phyloP scores from a whole-genome alignment of 2,329 filamentous ascomycete species.

The Neoscytalidium dimidiatum region DNA sequence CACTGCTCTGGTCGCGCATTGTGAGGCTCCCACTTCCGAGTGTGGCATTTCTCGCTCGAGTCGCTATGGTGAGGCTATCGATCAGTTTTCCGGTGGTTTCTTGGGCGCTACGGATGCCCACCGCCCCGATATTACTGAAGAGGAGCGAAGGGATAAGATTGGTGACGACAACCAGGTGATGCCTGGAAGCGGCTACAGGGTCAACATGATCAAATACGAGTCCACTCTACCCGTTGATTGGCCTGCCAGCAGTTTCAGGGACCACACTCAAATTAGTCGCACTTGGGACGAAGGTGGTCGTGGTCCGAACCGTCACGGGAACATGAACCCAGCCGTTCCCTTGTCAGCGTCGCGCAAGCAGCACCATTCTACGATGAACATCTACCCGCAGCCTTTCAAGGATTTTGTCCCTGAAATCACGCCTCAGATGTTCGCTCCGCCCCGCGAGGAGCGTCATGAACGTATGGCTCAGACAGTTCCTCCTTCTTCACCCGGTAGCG shows the following conservation, averaged over 20 bases:
- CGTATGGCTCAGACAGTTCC: too few species aligned
- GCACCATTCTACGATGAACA: conserved; percentile 1
- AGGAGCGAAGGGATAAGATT: not conserved
- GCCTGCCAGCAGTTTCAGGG: conserved; percentile 20
- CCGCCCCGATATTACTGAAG: conserved; percentile 29
- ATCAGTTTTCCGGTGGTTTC: conserved; percentile 47
- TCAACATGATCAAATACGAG: conserved; percentile 8
- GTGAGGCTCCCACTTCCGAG: conserved; percentile 35
- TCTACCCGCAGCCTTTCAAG: conserved; percentile 16
- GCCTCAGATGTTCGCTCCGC: not conserved
- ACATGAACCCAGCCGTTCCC: conserved; percentile 12
- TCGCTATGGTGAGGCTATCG: conserved; percentile 37
- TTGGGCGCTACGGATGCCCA: conserved; percentile 32
- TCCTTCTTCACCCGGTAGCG: too few species aligned
- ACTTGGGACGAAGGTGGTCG: conserved; percentile 73
- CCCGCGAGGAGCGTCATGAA: not conserved
- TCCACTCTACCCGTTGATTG: conserved; percentile 12
- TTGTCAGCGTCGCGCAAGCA: not conserved
- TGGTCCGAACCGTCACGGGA: not conserved
- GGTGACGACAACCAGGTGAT: not conserved
- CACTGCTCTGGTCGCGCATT: conserved; percentile 42
- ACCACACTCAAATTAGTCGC: conserved; percentile 85
- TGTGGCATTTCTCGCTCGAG: conserved; percentile 39
- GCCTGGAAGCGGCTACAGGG: not conserved
- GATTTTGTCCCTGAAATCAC: not conserved